Evolutionary conservation across 768 basidiomycete genomes (phyloP).

Genomic region (Suillus clintonianus): DNA sequence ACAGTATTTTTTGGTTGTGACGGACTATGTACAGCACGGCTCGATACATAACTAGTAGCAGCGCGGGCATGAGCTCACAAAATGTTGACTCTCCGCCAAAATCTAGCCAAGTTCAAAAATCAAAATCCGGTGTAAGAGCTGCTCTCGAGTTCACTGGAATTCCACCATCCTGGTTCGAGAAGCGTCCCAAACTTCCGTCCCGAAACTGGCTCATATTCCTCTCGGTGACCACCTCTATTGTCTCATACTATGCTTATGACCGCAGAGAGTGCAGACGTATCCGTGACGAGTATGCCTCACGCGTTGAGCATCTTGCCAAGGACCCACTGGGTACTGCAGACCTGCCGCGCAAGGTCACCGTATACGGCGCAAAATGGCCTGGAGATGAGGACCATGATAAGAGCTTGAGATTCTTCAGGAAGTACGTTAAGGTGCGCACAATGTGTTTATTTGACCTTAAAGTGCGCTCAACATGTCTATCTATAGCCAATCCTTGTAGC

Average conservation of each 20-base stretch:
- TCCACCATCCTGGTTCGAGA: constrained; percentile 77
- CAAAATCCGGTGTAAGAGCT: constrained; percentile 59
- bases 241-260: constrained; percentile 85
- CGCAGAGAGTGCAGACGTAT: constrained; percentile 77
- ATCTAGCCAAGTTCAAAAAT: constrained; percentile 27
- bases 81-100: constrained; percentile 3
- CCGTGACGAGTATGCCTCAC: constrained; percentile 74
- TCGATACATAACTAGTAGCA: not conserved
- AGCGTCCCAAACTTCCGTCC: constrained; percentile 84
- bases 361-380: constrained; percentile 90
- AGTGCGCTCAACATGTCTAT: constrained; percentile 9
- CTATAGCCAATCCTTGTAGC: constrained; percentile 89
- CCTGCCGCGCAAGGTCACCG: constrained; percentile 75
- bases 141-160: constrained; percentile 72
- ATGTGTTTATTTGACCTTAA: constrained; percentile 16
- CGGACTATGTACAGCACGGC: not conserved
- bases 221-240: constrained; percentile 65
- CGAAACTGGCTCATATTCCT: constrained; percentile 96
- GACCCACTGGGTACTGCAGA: constrained; percentile 65
- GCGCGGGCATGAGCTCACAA: constrained; percentile 8
- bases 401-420: constrained; percentile 86
- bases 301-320: constrained; percentile 77
- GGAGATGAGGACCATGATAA: constrained; percentile 92
- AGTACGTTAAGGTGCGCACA: constrained; percentile 88
- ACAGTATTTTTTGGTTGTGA: constrained; percentile 23